Base-by-base conservation (phyloP, 257 asterid species). In the Perilla frutescens region DNA sequence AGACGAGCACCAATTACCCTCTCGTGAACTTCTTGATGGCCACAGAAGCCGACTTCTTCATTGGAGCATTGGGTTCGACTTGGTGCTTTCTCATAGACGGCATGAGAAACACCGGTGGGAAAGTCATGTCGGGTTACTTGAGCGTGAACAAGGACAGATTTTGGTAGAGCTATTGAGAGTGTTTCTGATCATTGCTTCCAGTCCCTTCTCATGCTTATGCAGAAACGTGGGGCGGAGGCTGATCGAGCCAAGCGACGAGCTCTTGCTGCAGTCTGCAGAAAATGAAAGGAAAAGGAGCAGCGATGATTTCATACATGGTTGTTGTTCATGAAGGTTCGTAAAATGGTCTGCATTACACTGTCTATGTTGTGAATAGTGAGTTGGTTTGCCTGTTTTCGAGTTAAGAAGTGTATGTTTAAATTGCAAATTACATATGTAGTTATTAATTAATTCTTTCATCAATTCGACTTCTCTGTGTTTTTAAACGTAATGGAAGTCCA, bases 1-100 rank as follows among this genome's bases (percentile, higher is more conserved):
- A 90, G 80, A 87, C 85, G 12, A 90, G 97, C 89, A 95, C 96
- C 3, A 95, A 95, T 51, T 90, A 95, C 65, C 99, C 99, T 32
- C 83, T 92, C 3, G 96, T 90, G 41, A 95, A 95, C 81, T 95
- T 92, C 87, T 84, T 92, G 96, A 87, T 95, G 97, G 98, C 99
- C 55, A 66, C 92, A 10, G 99, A 95, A 69, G 90, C 97, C 0
- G 98, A 95, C 77, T 95, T 87, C 82, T 95, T 92, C 92, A 62
- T 89, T 0, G 98, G 97, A 61, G 97, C 98, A 14, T 76, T 95
- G 66, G 99, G 98, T 7, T 95, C 99, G 0, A 95, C 97, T 0
- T 92, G 97, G 96, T 90, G 96, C 87, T 95, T 77, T 62, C 91
- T 95, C 32, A 92, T 95, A 9, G 99, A 95, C 41, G 98, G 97